Conservation (phyloP, 2,329 filamentous ascomycete species). For the Curvularia eragrostidis region DNA sequence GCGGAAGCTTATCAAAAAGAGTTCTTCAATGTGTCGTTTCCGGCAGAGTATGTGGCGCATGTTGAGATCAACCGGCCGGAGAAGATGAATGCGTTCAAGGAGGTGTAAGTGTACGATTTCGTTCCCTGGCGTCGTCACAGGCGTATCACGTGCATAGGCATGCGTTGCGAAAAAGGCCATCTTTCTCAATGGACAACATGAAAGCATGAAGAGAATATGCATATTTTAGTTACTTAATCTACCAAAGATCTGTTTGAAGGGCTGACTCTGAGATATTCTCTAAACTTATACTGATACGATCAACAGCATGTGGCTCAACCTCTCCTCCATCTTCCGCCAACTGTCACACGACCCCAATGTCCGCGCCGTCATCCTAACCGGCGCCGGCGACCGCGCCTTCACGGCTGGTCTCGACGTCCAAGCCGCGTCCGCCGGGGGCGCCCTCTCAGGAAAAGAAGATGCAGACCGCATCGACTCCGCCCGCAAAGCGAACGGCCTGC, state of each 20-base stretch:
- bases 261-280: too few species aligned
- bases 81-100: conserved; percentile 88
- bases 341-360: conserved; percentile 76
- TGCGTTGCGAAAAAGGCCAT: background rate
- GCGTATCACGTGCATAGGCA: background rate
- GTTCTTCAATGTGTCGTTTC: conserved; percentile 77
- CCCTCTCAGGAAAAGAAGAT: conserved; percentile 46
- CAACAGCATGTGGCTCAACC: conserved; percentile 80
- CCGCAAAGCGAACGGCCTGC: conserved; percentile 62
- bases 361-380: conserved; percentile 79
- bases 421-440: conserved; percentile 65
- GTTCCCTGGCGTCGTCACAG: background rate
- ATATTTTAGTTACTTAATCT: background rate
- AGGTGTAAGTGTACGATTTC: conserved; percentile 57
- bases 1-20: conserved; percentile 58
- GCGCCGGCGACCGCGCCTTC: conserved; percentile 83
- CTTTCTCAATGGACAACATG: background rate
- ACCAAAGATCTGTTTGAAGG: background rate
- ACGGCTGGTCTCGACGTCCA: conserved; percentile 84
- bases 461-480: conserved; percentile 62
- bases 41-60: conserved; percentile 77
- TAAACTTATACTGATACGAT: background rate
- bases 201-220: too few species aligned
- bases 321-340: conserved; percentile 72
- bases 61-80: conserved; percentile 87